A percentile compares a stretch with the other conserved stretches of the same genome.
Evolutionary conservation across 2,329 filamentous ascomycete species (phyloP).

Genomic region (Zarea fungicola): DNA sequence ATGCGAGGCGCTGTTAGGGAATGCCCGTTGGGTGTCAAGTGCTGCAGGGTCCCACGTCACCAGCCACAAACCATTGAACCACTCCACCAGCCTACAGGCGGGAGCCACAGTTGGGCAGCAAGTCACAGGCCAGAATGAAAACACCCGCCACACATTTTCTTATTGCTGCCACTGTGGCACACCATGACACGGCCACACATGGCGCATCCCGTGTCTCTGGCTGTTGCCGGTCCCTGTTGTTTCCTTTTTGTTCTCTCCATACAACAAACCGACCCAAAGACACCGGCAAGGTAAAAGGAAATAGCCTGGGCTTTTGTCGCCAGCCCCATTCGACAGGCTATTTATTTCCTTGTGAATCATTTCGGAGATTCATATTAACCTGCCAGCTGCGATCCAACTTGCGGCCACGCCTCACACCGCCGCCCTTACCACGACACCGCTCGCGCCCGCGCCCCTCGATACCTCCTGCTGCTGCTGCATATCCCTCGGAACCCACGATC

Average conservation of each 20-base stretch:
- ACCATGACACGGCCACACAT: neutral
- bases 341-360: neutral
- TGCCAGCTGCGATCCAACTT: neutral
- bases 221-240: neutral
- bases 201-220: constrained; percentile 7
- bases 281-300: neutral
- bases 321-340: constrained; percentile 10
- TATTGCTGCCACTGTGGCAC: neutral
- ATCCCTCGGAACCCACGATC: constrained; percentile 8
- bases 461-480: neutral
- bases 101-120: constrained; percentile 9
- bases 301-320: constrained; percentile 10
- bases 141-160: constrained; percentile 3
- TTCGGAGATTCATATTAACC: neutral
- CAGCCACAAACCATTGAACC: neutral
- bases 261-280: too few relatives aligned
- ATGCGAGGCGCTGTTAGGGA: neutral
- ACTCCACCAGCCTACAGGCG: too few relatives aligned
- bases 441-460: neutral
- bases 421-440: neutral
- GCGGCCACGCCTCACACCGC: constrained; percentile 3
- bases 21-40: neutral
- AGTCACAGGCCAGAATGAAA: constrained; percentile 14
- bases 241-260: neutral
- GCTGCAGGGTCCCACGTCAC: neutral